These are phyloP conservation scores for Camellia japonica DNA, from an alignment of 148 eudicot genomes.

Conservation along the genomic window DNA sequence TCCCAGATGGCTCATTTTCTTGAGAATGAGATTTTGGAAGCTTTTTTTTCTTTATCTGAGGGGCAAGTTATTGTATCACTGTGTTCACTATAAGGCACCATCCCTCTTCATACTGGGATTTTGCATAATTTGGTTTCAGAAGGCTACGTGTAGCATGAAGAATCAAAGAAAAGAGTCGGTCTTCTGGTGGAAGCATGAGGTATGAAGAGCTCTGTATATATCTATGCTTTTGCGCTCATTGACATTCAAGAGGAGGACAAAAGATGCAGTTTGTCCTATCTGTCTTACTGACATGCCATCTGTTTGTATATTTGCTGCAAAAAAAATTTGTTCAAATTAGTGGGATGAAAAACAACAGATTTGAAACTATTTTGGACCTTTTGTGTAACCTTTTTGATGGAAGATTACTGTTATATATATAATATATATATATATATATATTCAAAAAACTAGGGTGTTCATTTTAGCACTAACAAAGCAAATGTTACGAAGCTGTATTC, in stretches of 20 bases:
- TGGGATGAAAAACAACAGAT: background rate
- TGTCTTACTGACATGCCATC: background rate
- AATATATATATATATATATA: too few species aligned
- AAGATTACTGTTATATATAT: background rate
- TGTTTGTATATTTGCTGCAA: background rate
- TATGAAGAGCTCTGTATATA: background rate
- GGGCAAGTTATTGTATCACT: background rate
- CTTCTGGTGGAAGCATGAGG: constrained; percentile 14
- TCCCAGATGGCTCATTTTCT: background rate
- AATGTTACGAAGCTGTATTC: background rate
- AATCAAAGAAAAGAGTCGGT: constrained; percentile 10
- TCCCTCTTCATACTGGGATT: background rate
- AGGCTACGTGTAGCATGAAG: background rate
- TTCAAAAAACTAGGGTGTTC: background rate
- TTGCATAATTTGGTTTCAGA: background rate
- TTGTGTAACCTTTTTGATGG: background rate
- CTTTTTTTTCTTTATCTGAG: constrained; percentile 11
- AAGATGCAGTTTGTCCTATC: background rate
- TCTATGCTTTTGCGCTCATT: background rate
- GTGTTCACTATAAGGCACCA: background rate
- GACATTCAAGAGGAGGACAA: background rate
- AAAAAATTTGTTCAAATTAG: background rate
- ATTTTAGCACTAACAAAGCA: background rate
- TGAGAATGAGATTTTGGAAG: constrained; percentile 3
- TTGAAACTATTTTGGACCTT: background rate